Base-by-base conservation (phyloP, 176 grass and related monocot species). In the Rhynchospora tenuis region DNA sequence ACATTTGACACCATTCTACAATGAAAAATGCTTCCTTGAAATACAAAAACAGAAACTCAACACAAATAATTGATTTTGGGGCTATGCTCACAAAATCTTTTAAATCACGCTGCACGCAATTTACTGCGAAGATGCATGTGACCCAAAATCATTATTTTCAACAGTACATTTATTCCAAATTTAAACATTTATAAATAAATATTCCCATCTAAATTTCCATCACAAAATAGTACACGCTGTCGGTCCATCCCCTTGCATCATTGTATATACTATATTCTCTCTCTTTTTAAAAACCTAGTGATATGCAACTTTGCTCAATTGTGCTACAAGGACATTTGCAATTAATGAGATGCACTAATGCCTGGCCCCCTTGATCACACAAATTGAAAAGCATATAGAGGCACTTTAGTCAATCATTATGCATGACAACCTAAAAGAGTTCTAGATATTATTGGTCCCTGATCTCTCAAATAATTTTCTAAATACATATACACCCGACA, bases 351-450 rank as follows among this genome's bases (percentile, higher is more conserved):
- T 48, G 65, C 45, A 73, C 69, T 73, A 50, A n/a, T 72, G 8
- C 43, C 43, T 72, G 68, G 43, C 68, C 68, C 68, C 67, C 43
- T 12, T 23, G 19, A 72, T 72, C 43, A 72, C 43, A 47, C 22
- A 47, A 48, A 46, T 72, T 47, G 43, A 23, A 72, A 73, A 81
- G 42, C 16, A 81, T 64, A 60, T 44, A 54, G 31, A 46, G 57
- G 55, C 28, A 81, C 78, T 81, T 81, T 81, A 62, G 20, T 63
- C 78, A 61, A 81, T 81, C 57, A 81, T 81, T 17, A 81, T 81
- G 56, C 78, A 64, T 64, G 78, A 81, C 78, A 81, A 81, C 78
- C 78, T 61, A 81, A 81, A 81, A 60, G 78, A 63, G 8, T 63
- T 81, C 19, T 64, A 64, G 5, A 81, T 81, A 81, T 23, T 33